Base-by-base conservation (phyloP, 2,329 filamentous ascomycete species). In the Ophiognomonia clavigignenti-juglandacearum region DNA sequence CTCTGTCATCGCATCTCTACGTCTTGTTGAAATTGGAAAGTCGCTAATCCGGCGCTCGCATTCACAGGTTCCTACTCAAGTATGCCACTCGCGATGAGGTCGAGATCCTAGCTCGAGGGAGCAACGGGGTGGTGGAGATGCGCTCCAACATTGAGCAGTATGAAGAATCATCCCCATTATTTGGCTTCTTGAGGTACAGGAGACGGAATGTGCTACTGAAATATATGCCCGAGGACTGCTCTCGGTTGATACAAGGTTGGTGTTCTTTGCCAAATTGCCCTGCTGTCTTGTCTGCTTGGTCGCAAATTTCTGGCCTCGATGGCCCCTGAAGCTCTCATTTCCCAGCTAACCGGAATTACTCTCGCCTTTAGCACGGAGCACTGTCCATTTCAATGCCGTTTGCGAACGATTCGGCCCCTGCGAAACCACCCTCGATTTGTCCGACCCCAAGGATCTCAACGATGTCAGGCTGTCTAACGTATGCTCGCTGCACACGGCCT, bases 181-280 rank as follows among this genome's bases (percentile, higher is more conserved):
- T 95, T 62, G 93, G 93, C 44, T 89, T 96, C 63, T 71, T 98
- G 57, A 83, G 88, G 58, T 97, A 96, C 66, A 78, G 92, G 47
- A 83, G 91, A 62, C 82, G 90, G 62, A 96, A 90, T 67, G 86
- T 97, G 40, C 70, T 98, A 51, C 79, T 98, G 65, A 96, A 93
- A 70, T 96, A 93, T 64, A 78, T 96, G 53, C 93, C 92, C 1
- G 88, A 95, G 51, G 88, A 85, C 50, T 92, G 91, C 55, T 97
- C 93, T 53, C 81, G 93, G 59, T 74, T 98, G 46, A 74, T 98
- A 45, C 88, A 96, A 86, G 93, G 93, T 96, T 68, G 57, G 80
- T 64, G 11, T 48, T 49, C 44, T 8, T 16, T 9, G 31, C 24
- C 6, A 6, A 6, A 26, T 6, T 26, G 24, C 24, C 24, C 24